Conservation (phyloP, 2,329 filamentous ascomycete species). For the Onygenales sp. region DNA sequence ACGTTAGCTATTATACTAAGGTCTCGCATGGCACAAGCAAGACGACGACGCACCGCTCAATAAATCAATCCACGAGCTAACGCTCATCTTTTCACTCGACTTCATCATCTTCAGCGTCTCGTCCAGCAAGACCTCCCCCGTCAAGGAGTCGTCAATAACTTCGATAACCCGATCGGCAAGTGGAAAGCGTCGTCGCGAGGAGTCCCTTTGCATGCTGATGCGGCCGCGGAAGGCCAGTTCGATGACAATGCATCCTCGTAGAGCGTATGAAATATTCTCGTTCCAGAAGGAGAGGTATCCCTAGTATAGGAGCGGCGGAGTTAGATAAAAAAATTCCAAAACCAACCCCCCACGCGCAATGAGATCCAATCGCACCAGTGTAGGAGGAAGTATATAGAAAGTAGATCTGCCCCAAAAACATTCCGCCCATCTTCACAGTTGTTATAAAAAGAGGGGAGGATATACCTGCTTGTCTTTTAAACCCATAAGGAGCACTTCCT, state of each 20-base stretch:
- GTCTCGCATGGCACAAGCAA: not conserved
- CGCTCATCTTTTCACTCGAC: slow-evolving; percentile 98
- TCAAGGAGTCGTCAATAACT: slow-evolving; percentile 92
- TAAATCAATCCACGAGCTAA: slow-evolving; percentile 96
- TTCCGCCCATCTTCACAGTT: not conserved
- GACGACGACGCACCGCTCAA: slow-evolving; percentile 69
- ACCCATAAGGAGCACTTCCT: slow-evolving; percentile 89
- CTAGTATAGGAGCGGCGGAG: slow-evolving; percentile 36
- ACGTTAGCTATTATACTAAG: not conserved
- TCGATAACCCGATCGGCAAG: slow-evolving; percentile 90
- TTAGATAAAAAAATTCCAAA: not conserved
- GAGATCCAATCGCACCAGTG: not conserved
- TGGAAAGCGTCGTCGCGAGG: slow-evolving; percentile 81
- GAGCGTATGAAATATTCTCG: slow-evolving; percentile 97
- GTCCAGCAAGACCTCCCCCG: slow-evolving; percentile 92
- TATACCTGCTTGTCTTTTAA: slow-evolving; percentile 97
- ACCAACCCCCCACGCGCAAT: not conserved
- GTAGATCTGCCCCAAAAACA: not conserved
- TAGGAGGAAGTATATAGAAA: not conserved
- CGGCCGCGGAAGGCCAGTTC: slow-evolving; percentile 92
- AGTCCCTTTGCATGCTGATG: slow-evolving; percentile 97
- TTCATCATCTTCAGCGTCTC: slow-evolving; percentile 99
- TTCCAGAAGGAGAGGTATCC: slow-evolving; percentile 99
- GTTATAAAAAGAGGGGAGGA: too few relatives aligned
- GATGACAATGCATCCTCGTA: slow-evolving; percentile 95